Conservation (phyloP, 495 filamentous ascomycete genomes). For the Podospora sp. region DNA sequence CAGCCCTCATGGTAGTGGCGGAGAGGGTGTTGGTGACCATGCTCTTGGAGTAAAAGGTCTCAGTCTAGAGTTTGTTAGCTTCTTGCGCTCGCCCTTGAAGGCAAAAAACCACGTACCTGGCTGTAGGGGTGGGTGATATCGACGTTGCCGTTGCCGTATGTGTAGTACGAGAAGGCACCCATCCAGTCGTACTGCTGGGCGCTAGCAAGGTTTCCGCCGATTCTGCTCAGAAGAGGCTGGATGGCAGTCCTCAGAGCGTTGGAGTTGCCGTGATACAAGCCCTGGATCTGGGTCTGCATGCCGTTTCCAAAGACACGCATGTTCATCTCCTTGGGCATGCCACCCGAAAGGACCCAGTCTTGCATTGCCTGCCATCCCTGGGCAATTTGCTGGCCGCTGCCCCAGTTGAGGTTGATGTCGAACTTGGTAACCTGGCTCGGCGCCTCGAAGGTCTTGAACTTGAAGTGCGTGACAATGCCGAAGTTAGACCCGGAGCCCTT, state of each 20-base stretch:
- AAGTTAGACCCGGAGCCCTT: conserved; percentile 48
- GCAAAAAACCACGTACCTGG: conserved; percentile 29
- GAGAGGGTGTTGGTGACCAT: conserved; percentile 44
- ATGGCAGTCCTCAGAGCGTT: conserved; percentile 38
- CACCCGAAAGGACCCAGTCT: conserved; percentile 38
- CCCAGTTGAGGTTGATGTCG: conserved; percentile 42
- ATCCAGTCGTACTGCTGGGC: conserved; percentile 46
- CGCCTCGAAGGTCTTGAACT: conserved; percentile 49
- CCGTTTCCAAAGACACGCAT: conserved; percentile 46
- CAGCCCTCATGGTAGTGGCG: conserved; percentile 35
- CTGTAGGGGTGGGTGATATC: conserved; percentile 49
- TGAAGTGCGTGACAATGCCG: conserved; percentile 45
- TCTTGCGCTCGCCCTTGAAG: not conserved
- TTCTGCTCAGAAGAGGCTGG: conserved; percentile 40
- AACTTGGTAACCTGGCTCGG: conserved; percentile 45
- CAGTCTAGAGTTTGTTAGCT: conserved; percentile 36
- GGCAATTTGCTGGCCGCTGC: conserved; percentile 36
- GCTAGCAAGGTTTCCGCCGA: conserved; percentile 35
- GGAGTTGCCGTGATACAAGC: conserved; percentile 44
- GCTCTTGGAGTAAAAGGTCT: conserved; percentile 51
- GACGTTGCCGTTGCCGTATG: conserved; percentile 39
- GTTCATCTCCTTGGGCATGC: conserved; percentile 49
- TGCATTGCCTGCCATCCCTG: conserved; percentile 37
- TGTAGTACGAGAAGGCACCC: conserved; percentile 45
- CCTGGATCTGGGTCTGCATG: conserved; percentile 46